phyloP scores from a whole-genome alignment of 768 basidiomycete species.

The Panaeolus cyanescens region DNA sequence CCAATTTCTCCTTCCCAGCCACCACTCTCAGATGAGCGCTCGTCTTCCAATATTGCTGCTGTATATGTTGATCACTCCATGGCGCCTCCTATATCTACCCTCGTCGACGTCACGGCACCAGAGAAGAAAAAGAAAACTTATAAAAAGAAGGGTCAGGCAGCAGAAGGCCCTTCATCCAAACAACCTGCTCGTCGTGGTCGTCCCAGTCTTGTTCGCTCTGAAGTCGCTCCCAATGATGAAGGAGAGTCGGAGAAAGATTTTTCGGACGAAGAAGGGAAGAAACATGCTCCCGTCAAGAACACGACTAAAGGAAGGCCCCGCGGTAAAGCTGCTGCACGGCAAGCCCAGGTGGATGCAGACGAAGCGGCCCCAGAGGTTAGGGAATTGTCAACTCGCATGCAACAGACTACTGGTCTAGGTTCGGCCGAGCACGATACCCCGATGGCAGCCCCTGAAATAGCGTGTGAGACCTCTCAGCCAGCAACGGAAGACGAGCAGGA shows the following conservation, averaged over 20 bases:
- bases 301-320: not conserved
- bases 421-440: not conserved
- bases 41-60: not conserved
- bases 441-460: not conserved
- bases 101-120: not conserved
- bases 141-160: not conserved
- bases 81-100: not conserved
- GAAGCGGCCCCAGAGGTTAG: not conserved
- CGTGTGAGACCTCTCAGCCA: not conserved
- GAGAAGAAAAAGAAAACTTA: constrained; percentile 1
- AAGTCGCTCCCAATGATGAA: not conserved
- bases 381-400: not conserved
- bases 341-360: not conserved
- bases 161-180: not conserved
- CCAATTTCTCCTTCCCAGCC: constrained; percentile 1
- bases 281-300: not conserved
- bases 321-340: not conserved
- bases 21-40: not conserved
- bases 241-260: not conserved
- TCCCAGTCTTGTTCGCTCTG: not conserved
- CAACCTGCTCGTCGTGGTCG: not conserved
- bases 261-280: not conserved
- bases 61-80: not conserved
- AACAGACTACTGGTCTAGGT: not conserved
- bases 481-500: not conserved